Conservation (phyloP, 805 yeast species). For the Alloascoidea africana region DNA sequence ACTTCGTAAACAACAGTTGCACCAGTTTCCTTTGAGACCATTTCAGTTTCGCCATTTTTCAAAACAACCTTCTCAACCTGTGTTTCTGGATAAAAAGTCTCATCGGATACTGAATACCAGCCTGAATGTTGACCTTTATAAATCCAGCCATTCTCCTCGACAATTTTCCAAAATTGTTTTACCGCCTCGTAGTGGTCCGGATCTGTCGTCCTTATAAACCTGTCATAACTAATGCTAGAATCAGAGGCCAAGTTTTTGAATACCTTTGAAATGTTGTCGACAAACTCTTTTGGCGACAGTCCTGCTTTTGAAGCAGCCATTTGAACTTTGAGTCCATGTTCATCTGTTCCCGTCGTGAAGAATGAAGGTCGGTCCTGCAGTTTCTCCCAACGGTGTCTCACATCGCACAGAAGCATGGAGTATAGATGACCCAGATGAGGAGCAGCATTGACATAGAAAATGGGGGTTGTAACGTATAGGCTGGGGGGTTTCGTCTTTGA, state of each 20-base stretch:
- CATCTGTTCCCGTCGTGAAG: constrained; percentile 90
- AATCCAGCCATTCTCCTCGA: constrained; percentile 46
- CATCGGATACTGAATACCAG: constrained; percentile 93
- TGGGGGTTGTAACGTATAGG: constrained; percentile 73
- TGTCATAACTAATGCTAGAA: constrained; percentile 42
- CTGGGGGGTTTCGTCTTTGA: too few species aligned
- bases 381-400: constrained; percentile 55
- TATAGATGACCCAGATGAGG: constrained; percentile 94
- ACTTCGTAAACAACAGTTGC: constrained; percentile 60
- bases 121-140: constrained; percentile 80
- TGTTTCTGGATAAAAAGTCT: constrained; percentile 78
- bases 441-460: constrained; percentile 88
- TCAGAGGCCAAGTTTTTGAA: constrained; percentile 50
- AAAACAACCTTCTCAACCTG: constrained; percentile 37
- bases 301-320: constrained; percentile 54
- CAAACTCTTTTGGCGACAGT: constrained; percentile 48
- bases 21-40: constrained; percentile 45
- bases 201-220: constrained; percentile 89
- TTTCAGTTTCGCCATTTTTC: constrained; percentile 11
- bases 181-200: constrained; percentile 59
- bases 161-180: constrained; percentile 48
- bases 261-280: constrained; percentile 49
- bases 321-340: constrained; percentile 89
- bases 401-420: constrained; percentile 75
- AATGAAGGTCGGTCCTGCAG: constrained; percentile 29